These are phyloP conservation scores for Fulvia fulva DNA, from an alignment of 2,329 filamentous ascomycete species.

Conservation along the genomic window DNA sequence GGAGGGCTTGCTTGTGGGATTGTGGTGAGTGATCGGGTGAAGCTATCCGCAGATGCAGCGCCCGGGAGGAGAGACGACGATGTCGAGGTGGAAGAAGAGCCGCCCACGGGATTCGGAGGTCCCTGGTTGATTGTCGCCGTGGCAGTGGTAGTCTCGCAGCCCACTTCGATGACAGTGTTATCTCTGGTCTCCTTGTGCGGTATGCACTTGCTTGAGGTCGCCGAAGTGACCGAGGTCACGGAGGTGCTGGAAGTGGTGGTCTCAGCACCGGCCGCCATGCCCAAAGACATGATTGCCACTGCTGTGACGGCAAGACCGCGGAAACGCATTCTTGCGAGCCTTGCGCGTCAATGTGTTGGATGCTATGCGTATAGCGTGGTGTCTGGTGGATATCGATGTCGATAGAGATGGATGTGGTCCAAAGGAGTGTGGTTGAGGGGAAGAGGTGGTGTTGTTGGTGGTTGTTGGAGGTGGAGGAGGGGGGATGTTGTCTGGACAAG, in stretches of 20 bases:
- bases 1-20: neutral
- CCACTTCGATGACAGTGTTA: neutral
- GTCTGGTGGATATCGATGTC: neutral
- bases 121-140: neutral
- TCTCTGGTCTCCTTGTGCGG: neutral
- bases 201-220: neutral
- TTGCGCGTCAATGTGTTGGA: neutral
- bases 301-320: neutral
- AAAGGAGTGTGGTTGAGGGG: neutral
- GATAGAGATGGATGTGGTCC: neutral
- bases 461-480: neutral
- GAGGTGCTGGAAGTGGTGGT: neutral
- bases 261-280: neutral
- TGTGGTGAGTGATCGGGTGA: neutral
- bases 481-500: neutral
- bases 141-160: neutral
- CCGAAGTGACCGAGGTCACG: neutral
- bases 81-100: too few relatives aligned
- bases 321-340: neutral
- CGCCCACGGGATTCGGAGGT: too few relatives aligned
- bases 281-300: neutral
- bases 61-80: too few relatives aligned
- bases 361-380: neutral
- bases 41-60: neutral
- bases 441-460: neutral